A percentile compares a stretch with the other conserved stretches of the same genome.
Conservation (phyloP, 768 basidiomycete genomes). For the Lactarius evosmus region DNA sequence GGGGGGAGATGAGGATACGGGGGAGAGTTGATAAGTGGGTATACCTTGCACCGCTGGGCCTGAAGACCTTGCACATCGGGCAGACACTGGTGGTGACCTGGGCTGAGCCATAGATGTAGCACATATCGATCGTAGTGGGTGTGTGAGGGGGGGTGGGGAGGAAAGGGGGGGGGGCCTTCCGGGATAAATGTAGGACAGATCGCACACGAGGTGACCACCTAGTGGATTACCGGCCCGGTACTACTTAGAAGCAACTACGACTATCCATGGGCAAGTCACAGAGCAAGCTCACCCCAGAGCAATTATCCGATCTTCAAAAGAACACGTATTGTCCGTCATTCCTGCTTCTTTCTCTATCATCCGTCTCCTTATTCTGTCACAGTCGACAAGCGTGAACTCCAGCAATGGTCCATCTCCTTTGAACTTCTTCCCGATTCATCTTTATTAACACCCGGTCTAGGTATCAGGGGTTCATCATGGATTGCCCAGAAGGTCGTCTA, state of each 20-base stretch:
- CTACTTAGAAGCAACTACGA: background rate
- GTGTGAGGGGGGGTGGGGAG: constrained; percentile 22
- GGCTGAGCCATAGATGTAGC: constrained; percentile 65
- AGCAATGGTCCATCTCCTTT: constrained; percentile 67
- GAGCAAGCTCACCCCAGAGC: constrained; percentile 90
- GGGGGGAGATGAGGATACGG: constrained; percentile 29
- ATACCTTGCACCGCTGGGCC: constrained; percentile 55
- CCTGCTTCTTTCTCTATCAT: background rate
- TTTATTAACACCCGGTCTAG: constrained; percentile 39
- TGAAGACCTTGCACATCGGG: constrained; percentile 84
- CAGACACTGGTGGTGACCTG: constrained; percentile 67
- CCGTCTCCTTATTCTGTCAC: constrained; percentile 22
- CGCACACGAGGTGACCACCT: background rate
- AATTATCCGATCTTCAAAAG: constrained; percentile 93
- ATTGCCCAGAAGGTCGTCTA: constrained; percentile 95
- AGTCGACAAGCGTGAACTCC: constrained; percentile 97
- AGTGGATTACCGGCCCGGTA: background rate
- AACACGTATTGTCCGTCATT: constrained; percentile 86
- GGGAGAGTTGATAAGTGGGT: constrained; percentile 23
- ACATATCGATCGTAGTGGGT: constrained; percentile 48
- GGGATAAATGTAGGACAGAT: constrained; percentile 16
- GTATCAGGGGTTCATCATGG: constrained; percentile 99
- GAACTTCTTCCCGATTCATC: constrained; percentile 16
- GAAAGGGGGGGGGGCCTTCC: constrained; percentile 8
- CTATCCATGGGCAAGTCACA: constrained; percentile 91